Evolutionary conservation across 768 basidiomycete species (phyloP).

Genomic region (Paxillus involutus): DNA sequence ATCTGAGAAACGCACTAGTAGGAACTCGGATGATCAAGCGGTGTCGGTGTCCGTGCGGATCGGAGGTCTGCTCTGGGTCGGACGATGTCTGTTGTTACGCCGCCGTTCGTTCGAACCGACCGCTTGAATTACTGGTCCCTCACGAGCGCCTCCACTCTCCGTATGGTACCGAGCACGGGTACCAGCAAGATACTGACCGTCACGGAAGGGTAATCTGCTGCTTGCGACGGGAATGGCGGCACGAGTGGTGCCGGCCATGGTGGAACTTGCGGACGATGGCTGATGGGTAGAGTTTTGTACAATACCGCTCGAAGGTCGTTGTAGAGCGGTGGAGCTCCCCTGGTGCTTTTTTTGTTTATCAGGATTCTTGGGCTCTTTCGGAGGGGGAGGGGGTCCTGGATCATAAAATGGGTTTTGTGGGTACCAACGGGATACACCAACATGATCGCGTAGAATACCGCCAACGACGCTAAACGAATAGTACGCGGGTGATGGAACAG

Average conservation of each 20-base stretch:
- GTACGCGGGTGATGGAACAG: slow-evolving; percentile 35
- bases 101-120: neutral
- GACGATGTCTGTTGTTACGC: neutral
- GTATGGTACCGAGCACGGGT: neutral
- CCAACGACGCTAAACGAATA: slow-evolving; percentile 58
- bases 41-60: neutral
- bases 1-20: neutral
- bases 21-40: neutral
- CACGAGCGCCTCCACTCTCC: neutral
- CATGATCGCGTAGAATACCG: slow-evolving; percentile 45
- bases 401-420: slow-evolving; percentile 68
- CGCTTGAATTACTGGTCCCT: neutral
- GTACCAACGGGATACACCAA: slow-evolving; percentile 42
- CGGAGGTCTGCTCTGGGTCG: neutral
- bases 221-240: neutral
- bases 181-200: neutral
- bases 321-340: neutral
- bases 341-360: slow-evolving; percentile 1
- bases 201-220: neutral
- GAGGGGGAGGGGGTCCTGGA: slow-evolving; percentile 65
- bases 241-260: neutral
- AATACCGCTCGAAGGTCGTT: neutral
- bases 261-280: neutral
- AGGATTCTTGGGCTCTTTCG: slow-evolving; percentile 30
- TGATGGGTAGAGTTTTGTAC: neutral